Conservation (phyloP, 2,329 filamentous ascomycete species). For the Fusarium solani-melongenae region DNA sequence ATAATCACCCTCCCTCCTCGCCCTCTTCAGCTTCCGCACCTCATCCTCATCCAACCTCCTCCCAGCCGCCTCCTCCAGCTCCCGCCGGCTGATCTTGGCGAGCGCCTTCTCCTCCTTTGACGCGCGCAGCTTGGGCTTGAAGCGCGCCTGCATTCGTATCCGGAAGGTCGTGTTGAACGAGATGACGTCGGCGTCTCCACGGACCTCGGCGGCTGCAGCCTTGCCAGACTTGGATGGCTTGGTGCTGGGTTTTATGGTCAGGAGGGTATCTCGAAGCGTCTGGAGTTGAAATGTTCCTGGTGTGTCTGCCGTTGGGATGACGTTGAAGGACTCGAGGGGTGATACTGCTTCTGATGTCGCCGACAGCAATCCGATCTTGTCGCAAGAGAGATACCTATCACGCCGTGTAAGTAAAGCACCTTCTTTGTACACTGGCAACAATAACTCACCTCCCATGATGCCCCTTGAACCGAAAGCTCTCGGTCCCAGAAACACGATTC, state of each 20-base stretch:
- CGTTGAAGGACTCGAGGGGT: slow-evolving; percentile 81
- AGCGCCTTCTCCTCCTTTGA: slow-evolving; percentile 84
- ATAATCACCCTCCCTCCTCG: slow-evolving; percentile 87
- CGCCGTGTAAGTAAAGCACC: slow-evolving; percentile 10
- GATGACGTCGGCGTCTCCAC: slow-evolving; percentile 78
- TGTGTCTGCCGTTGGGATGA: slow-evolving; percentile 72
- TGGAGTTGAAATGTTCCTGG: slow-evolving; percentile 80
- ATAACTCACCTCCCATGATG: slow-evolving; percentile 80
- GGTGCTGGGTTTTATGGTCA: slow-evolving; percentile 69
- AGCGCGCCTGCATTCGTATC: slow-evolving; percentile 93
- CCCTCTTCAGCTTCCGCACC: slow-evolving; percentile 83
- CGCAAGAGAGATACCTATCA: slow-evolving; percentile 83
- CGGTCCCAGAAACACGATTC: slow-evolving; percentile 83
- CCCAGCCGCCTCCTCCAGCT: slow-evolving; percentile 85
- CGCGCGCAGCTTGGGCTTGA: slow-evolving; percentile 85
- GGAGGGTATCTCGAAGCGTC: slow-evolving; percentile 76
- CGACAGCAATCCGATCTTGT: slow-evolving; percentile 82
- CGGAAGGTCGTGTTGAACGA: slow-evolving; percentile 78
- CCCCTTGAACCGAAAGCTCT: slow-evolving; percentile 86
- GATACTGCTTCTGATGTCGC: slow-evolving; percentile 86
- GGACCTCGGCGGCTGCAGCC: slow-evolving; percentile 69
- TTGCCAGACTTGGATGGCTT: slow-evolving; percentile 60
- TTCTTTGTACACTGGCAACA: neutral
- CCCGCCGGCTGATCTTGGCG: slow-evolving; percentile 86
- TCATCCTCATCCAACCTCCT: slow-evolving; percentile 84